Conservation (phyloP, 495 filamentous ascomycete genomes). For the Penicillium herquei region DNA sequence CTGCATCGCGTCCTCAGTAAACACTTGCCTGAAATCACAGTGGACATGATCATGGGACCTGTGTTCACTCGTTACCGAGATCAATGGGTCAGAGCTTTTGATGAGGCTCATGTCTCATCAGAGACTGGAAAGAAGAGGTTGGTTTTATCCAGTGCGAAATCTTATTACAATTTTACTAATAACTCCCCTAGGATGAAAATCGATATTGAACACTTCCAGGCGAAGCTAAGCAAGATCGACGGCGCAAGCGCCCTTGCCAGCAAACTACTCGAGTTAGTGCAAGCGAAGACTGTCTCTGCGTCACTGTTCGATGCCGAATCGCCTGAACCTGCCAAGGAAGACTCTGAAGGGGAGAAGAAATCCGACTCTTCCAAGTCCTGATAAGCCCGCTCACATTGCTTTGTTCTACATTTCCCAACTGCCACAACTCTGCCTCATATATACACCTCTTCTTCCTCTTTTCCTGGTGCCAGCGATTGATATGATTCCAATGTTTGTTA, state of each 20-base stretch:
- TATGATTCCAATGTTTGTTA: neutral
- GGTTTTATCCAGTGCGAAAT: constrained; percentile 17
- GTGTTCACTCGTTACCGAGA: constrained; percentile 86
- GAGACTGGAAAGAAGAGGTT: constrained; percentile 72
- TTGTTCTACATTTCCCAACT: neutral
- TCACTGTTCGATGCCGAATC: neutral
- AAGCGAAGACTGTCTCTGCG: constrained; percentile 50
- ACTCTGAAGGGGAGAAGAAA: constrained; percentile 9
- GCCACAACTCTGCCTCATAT: constrained; percentile 1
- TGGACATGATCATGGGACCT: constrained; percentile 83
- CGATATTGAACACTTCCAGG: constrained; percentile 76
- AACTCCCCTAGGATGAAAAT: constrained; percentile 63
- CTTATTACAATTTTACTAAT: constrained; percentile 12
- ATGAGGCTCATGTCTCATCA: constrained; percentile 62
- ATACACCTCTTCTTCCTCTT: constrained; percentile 20
- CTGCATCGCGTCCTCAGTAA: constrained; percentile 85
- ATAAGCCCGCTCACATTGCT: neutral
- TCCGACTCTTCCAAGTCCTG: constrained; percentile 19
- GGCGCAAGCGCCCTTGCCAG: constrained; percentile 72
- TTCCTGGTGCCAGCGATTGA: neutral
- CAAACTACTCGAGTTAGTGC: constrained; percentile 65
- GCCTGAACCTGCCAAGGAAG: neutral
- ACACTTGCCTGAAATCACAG: constrained; percentile 74
- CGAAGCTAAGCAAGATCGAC: constrained; percentile 72
- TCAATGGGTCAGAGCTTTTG: constrained; percentile 75